These are phyloP conservation scores for cucumber (Cucumis sativus) DNA, from an alignment of 306 rosid species.

Conservation along the genomic window DNA sequence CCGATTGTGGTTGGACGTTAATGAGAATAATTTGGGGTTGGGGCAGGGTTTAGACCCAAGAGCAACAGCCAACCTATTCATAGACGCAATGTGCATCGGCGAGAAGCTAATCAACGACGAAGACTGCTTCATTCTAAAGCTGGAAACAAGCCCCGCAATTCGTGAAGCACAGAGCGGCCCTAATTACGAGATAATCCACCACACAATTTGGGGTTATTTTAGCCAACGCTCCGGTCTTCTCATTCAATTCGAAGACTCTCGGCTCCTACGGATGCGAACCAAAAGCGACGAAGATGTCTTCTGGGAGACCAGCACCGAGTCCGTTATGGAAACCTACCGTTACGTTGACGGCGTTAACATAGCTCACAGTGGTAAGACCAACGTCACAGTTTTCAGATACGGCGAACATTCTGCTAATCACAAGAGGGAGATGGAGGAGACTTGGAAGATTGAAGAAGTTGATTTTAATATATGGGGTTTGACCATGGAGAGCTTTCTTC, in stretches of 20 bases:
- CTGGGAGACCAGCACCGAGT: slow-evolving; percentile 91
- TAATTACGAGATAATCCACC: slow-evolving; percentile 68
- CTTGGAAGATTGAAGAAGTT: slow-evolving; percentile 76
- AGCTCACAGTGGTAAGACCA: slow-evolving; percentile 74
- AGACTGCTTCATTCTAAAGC: slow-evolving; percentile 70
- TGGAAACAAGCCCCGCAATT: slow-evolving; percentile 63
- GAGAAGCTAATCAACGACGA: slow-evolving; percentile 65
- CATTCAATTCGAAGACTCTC: slow-evolving; percentile 72
- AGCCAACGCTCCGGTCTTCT: slow-evolving; percentile 88
- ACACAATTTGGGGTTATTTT: slow-evolving; percentile 85
- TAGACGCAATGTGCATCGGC: slow-evolving; percentile 75
- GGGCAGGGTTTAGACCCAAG: slow-evolving; percentile 80
- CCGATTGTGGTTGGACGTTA: too few species aligned
- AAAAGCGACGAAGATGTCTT: slow-evolving; percentile 58
- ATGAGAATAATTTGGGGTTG: too few species aligned
- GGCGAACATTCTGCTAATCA: slow-evolving; percentile 74
- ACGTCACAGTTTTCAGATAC: slow-evolving; percentile 52
- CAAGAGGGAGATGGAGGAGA: slow-evolving; percentile 76
- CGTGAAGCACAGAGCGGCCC: slow-evolving; percentile 59
- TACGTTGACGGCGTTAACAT: slow-evolving; percentile 73
- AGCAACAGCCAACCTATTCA: slow-evolving; percentile 71
- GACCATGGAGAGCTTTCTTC: slow-evolving; percentile 52
- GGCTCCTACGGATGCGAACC: slow-evolving; percentile 57
- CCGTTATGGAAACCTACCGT: slow-evolving; percentile 55
- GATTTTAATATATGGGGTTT: slow-evolving; percentile 68